Percentiles rank a stretch among this genome's conserved stretches.
phyloP scores from a whole-genome alignment of 2,329 filamentous ascomycete species.

The Arthrobotrys iridis region DNA sequence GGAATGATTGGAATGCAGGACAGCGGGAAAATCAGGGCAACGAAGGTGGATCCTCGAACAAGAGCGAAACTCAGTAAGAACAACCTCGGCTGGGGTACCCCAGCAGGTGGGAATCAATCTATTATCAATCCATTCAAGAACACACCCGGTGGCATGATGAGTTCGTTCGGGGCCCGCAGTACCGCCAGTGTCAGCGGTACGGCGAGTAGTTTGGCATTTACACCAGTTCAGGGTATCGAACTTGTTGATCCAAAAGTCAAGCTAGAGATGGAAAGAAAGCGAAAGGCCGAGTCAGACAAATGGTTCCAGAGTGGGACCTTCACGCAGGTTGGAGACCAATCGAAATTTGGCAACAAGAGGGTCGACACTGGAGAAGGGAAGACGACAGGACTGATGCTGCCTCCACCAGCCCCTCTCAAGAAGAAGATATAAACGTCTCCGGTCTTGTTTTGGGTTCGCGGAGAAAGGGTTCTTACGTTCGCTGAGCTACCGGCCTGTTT shows the following conservation, averaged over 20 bases:
- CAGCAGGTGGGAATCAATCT: conserved; percentile 75
- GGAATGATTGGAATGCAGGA: conserved; percentile 94
- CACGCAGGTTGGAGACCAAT: conserved; percentile 77
- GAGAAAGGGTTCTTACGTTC: background rate
- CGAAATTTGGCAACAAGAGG: conserved; percentile 81
- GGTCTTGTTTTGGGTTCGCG: too few species aligned
- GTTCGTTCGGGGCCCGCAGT: conserved; percentile 73
- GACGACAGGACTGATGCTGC: conserved; percentile 59
- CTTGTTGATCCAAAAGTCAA: conserved; percentile 92
- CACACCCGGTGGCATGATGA: conserved; percentile 69
- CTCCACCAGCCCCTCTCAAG: conserved; percentile 57
- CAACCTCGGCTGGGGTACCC: conserved; percentile 92
- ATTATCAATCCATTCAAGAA: conserved; percentile 70
- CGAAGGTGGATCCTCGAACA: conserved; percentile 92
- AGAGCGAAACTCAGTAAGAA: conserved; percentile 92
- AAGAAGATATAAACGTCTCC: conserved; percentile 29
- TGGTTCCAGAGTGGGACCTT: conserved; percentile 99
- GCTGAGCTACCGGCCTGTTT: background rate
- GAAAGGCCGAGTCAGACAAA: conserved; percentile 91
- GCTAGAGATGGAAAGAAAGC: conserved; percentile 85
- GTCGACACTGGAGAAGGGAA: conserved; percentile 72
- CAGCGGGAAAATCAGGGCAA: conserved; percentile 85
- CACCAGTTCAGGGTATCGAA: conserved; percentile 91
- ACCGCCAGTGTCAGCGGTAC: conserved; percentile 76
- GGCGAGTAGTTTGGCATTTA: conserved; percentile 88